Evolutionary conservation across 441 rosid species (phyloP).

Genomic region (Cnidoscolus chayamansa): DNA sequence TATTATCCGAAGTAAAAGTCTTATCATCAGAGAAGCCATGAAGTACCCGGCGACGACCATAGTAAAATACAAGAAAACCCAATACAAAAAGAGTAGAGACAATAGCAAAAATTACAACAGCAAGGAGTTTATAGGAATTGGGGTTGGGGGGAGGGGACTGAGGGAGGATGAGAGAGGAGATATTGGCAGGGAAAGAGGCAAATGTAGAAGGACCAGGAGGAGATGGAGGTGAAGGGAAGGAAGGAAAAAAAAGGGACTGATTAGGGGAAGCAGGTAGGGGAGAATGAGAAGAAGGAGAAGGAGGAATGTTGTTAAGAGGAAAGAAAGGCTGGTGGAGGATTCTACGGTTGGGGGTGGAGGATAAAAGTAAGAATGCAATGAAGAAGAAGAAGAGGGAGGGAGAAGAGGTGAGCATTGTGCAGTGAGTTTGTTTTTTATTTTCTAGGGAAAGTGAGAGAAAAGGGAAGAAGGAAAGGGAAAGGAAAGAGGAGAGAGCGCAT

Average conservation of each 20-base stretch:
- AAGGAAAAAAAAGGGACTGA: conserved; percentile 52
- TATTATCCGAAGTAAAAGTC: conserved; percentile 43
- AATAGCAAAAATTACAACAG: conserved; percentile 52
- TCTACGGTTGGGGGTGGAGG: conserved; percentile 43
- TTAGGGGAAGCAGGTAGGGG: conserved; percentile 36
- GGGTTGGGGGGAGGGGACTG: conserved; percentile 45
- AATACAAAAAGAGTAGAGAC: conserved; percentile 48
- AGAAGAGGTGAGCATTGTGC: background rate
- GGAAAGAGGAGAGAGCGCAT: no score
- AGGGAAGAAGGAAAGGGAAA: no score
- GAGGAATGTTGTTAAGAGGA: conserved; percentile 26
- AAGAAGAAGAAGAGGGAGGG: conserved; percentile 1
- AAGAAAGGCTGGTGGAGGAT: conserved; percentile 30
- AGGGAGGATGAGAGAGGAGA: conserved; percentile 82
- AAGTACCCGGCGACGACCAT: conserved; percentile 40
- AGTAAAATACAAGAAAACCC: conserved; percentile 38
- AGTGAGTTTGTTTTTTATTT: no score
- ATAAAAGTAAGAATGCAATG: background rate
- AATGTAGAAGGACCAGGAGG: conserved; percentile 22
- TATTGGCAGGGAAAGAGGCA: conserved; percentile 86
- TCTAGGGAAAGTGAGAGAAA: no score
- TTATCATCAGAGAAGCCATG: conserved; percentile 36
- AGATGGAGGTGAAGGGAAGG: conserved; percentile 77
- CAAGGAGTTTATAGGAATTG: conserved; percentile 48
- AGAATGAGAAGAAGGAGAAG: conserved; percentile 37